Percentiles rank a stretch among this genome's conserved stretches.
phyloP scores from a whole-genome alignment of 768 basidiomycete genomes.

The Phlegmacium glaucopus region DNA sequence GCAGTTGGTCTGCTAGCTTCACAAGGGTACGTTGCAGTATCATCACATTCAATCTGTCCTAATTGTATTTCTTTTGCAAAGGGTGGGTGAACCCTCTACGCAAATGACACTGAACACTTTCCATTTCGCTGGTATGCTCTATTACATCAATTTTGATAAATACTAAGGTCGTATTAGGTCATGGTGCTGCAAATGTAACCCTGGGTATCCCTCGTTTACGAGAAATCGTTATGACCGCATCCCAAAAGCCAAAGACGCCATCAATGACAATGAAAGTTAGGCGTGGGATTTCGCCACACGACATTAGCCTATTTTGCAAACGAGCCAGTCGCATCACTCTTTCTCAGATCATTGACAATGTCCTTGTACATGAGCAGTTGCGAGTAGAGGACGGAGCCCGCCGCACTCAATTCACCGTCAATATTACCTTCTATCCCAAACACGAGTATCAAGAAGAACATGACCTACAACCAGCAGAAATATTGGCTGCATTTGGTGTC shows the following conservation, averaged over 20 bases:
- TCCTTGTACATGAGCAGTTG: conserved; percentile 78
- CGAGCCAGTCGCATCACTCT: conserved; percentile 80
- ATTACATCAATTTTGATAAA: neutral
- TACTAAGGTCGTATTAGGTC: conserved; percentile 51
- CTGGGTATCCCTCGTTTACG: conserved; percentile 97
- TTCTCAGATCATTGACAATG: conserved; percentile 82
- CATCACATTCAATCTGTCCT: neutral
- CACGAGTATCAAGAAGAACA: conserved; percentile 85
- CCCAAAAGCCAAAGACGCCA: conserved; percentile 92
- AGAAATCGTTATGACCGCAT: conserved; percentile 99
- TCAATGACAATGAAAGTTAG: conserved; percentile 88
- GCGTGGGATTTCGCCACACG: conserved; percentile 43
- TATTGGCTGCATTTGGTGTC: conserved; percentile 66
- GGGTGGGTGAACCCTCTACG: conserved; percentile 97
- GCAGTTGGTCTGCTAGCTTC: conserved; percentile 97
- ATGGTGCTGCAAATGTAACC: conserved; percentile 98
- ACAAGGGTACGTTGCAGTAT: conserved; percentile 71
- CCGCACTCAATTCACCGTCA: conserved; percentile 74
- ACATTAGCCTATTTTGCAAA: conserved; percentile 82
- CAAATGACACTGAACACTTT: conserved; percentile 99
- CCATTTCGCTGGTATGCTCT: conserved; percentile 84
- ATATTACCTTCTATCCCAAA: conserved; percentile 82
- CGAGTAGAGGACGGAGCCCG: conserved; percentile 64
- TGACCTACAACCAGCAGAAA: conserved; percentile 66
- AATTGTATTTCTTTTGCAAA: conserved; percentile 26